A percentile compares a stretch with the other conserved stretches of the same genome.
Conservation (phyloP, 352 stramenopile species). For the Pythium insidiosum region DNA sequence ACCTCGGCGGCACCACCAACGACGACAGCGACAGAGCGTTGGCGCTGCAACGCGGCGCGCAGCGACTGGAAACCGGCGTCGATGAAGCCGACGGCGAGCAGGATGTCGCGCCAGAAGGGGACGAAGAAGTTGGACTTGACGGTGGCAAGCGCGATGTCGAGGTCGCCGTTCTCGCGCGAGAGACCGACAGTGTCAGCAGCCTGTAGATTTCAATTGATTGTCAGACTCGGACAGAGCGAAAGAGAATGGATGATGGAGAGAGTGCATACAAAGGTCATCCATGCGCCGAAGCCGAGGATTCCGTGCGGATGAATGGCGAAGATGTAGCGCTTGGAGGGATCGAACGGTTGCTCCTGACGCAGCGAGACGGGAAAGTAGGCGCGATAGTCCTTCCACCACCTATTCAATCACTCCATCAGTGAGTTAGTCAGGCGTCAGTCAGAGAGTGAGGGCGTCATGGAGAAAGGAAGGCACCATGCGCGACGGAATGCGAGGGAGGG, state of each 20-base stretch:
- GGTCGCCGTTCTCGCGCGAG: conserved; percentile 23
- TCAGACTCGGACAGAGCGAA: too few relatives aligned
- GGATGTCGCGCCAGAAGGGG: conserved; percentile 41
- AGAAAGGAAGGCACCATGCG: conserved; percentile 22
- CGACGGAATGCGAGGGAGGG: conserved; percentile 18
- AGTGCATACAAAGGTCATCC: conserved; percentile 40
- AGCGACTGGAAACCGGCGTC: conserved; percentile 41
- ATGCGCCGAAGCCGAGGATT: conserved; percentile 40
- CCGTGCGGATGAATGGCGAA: conserved; percentile 47
- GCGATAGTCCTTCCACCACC: conserved; percentile 29
- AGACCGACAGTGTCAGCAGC: conserved; percentile 25
- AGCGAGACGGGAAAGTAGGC: conserved; percentile 34
- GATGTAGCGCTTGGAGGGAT: conserved; percentile 22
- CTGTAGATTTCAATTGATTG: too few relatives aligned
- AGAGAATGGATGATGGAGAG: too few relatives aligned
- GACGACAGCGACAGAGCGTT: conserved; percentile 26
- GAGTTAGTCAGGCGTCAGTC: neutral
- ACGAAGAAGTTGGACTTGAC: conserved; percentile 41
- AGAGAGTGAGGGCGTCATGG: too few relatives aligned
- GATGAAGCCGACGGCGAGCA: conserved; percentile 40
- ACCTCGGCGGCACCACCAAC: conserved; percentile 41
- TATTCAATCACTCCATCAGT: conserved; percentile 6
- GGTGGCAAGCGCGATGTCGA: conserved; percentile 38
- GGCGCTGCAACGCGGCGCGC: conserved; percentile 14
- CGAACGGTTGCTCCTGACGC: conserved; percentile 28